phyloP scores from a whole-genome alignment of 306 rosid genomes.

The Malus asiatica region DNA sequence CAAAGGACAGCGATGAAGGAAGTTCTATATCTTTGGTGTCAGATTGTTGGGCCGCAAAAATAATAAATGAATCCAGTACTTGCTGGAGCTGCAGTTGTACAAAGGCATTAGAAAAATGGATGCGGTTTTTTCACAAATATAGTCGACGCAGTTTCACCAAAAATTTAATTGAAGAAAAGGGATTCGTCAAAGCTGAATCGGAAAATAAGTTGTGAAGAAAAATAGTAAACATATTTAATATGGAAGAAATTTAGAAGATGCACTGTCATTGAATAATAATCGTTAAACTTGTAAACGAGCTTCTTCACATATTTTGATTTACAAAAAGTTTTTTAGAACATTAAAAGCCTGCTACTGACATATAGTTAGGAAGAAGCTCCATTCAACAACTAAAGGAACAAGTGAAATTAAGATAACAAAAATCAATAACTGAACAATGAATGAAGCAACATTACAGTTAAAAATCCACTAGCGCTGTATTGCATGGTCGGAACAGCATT shows the following conservation, averaged over 20 bases:
- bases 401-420: not conserved
- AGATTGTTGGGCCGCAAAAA: conserved; percentile 67
- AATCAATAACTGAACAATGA: conserved; percentile 16
- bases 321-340: not conserved
- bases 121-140: not conserved
- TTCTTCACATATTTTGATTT: no score
- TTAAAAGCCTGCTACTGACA: not conserved
- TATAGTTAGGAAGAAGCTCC: conserved; percentile 1
- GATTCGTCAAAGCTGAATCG: not conserved
- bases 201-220: not conserved
- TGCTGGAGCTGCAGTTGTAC: conserved; percentile 80
- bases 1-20: conserved; percentile 30
- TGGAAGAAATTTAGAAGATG: not conserved
- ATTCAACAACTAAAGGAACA: not conserved
- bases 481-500: conserved; percentile 79
- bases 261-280: not conserved
- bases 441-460: conserved; percentile 58
- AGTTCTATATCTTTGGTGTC: conserved; percentile 29
- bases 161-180: not conserved
- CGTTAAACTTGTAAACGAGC: not conserved
- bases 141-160: not conserved
- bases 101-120: conserved; percentile 17
- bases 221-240: not conserved
- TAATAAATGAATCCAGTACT: conserved; percentile 76
- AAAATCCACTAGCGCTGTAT: conserved; percentile 91